These are phyloP conservation scores for Gaultheria prostrata DNA, from an alignment of 148 eudicot genomes.

Conservation along the genomic window DNA sequence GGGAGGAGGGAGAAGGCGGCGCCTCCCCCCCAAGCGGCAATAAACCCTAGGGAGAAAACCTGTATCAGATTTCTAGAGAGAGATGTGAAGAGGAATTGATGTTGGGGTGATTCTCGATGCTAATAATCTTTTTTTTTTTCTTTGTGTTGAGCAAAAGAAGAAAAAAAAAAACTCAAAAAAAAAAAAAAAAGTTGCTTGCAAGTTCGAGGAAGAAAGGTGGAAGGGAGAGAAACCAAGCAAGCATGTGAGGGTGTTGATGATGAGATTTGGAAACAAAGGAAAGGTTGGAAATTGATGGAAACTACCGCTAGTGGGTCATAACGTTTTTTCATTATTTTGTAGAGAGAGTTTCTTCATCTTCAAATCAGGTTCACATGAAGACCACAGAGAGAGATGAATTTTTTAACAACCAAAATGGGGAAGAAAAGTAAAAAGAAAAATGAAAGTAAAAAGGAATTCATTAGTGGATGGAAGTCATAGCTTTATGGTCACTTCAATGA, in stretches of 20 bases:
- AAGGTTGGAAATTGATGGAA: conserved; percentile 11
- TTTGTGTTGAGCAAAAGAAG: neutral
- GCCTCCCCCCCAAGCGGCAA: no score
- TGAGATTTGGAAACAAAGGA: conserved; percentile 10
- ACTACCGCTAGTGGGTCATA: conserved; percentile 16
- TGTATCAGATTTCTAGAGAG: no score
- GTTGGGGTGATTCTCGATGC: no score
- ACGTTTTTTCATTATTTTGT: neutral
- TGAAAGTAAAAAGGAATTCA: neutral
- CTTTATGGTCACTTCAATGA: conserved; percentile 8
- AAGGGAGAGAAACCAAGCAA: conserved; percentile 11
- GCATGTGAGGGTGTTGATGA: conserved; percentile 15
- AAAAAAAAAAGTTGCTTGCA: conserved; percentile 6
- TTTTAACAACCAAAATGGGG: neutral
- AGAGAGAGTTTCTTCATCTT: conserved; percentile 6
- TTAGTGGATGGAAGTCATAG: conserved; percentile 5
- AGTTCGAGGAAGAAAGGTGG: conserved; percentile 6
- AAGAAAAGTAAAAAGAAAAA: neutral
- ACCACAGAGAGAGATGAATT: conserved; percentile 9
- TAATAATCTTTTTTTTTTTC: no score
- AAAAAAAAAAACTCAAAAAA: neutral
- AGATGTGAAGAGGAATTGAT: no score
- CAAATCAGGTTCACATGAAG: conserved; percentile 15
- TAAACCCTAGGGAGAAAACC: no score
- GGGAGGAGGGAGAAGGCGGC: no score